phyloP scores from a whole-genome alignment of 2,329 filamentous ascomycete species.

The Neonectria coccinea region DNA sequence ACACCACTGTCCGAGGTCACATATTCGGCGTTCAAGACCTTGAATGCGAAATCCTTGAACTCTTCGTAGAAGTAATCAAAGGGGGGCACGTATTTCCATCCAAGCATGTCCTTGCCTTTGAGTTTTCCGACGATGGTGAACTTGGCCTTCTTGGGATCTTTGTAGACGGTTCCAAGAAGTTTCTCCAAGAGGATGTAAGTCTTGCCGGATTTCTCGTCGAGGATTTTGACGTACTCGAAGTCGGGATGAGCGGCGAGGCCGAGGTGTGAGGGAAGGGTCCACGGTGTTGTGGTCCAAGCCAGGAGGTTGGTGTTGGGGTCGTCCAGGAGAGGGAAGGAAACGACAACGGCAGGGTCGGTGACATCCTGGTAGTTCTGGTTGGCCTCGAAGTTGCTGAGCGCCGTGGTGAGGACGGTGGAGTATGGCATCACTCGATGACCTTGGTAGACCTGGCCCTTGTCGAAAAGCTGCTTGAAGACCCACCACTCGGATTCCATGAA shows the following conservation, averaged over 20 bases:
- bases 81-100: slow-evolving; percentile 88
- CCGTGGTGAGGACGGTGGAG: slow-evolving; percentile 89
- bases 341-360: slow-evolving; percentile 89
- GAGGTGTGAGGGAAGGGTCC: slow-evolving; percentile 87
- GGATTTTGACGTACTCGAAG: slow-evolving; percentile 88
- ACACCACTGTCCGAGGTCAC: slow-evolving; percentile 92
- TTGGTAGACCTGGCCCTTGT: slow-evolving; percentile 90
- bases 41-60: slow-evolving; percentile 87
- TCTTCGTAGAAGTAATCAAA: slow-evolving; percentile 92
- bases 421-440: slow-evolving; percentile 96
- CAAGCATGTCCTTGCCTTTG: slow-evolving; percentile 85
- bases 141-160: slow-evolving; percentile 95
- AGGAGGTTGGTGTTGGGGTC: slow-evolving; percentile 81
- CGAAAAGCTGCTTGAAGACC: slow-evolving; percentile 93
- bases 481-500: slow-evolving; percentile 99
- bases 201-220: slow-evolving; percentile 84
- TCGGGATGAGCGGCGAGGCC: slow-evolving; percentile 82
- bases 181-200: slow-evolving; percentile 88
- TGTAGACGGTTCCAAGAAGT: slow-evolving; percentile 85
- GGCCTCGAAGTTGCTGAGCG: slow-evolving; percentile 92
- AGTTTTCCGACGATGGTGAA: slow-evolving; percentile 85
- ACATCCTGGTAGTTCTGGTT: slow-evolving; percentile 96
- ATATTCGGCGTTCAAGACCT: slow-evolving; percentile 84
- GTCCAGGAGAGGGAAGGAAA: slow-evolving; percentile 85
- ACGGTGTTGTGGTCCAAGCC: slow-evolving; percentile 89